Evolutionary conservation across 2,329 filamentous ascomycete species (phyloP).

Genomic region (Apiospora saccharicola): DNA sequence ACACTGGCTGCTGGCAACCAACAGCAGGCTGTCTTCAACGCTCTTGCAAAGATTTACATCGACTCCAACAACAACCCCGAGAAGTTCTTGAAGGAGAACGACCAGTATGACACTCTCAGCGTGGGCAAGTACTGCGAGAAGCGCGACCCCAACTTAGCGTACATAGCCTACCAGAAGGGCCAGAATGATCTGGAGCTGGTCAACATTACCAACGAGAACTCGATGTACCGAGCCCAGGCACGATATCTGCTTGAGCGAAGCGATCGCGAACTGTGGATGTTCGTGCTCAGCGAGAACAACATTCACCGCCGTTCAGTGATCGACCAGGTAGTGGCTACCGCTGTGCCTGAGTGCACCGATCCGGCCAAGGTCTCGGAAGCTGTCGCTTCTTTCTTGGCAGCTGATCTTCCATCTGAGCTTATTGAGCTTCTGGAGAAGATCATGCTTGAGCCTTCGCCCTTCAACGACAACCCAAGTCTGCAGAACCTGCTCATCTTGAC

Average conservation of each 20-base stretch:
- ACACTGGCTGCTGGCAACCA: constrained; percentile 90
- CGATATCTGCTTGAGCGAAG: constrained; percentile 92
- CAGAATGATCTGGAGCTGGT: constrained; percentile 97
- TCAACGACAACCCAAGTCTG: constrained; percentile 95
- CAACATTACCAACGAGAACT: constrained; percentile 98
- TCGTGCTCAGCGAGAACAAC: constrained; percentile 95
- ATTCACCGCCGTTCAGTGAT: constrained; percentile 91
- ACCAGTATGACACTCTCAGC: constrained; percentile 89
- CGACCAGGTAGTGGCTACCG: constrained; percentile 95
- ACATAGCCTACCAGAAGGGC: constrained; percentile 94
- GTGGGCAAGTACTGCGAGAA: constrained; percentile 99
- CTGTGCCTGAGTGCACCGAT: constrained; percentile 90
- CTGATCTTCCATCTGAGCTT: constrained; percentile 89
- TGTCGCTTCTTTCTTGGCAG: constrained; percentile 89
- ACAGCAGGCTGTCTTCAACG: constrained; percentile 96
- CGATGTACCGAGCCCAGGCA: constrained; percentile 99
- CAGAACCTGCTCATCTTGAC: constrained; percentile 98
- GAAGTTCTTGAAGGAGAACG: constrained; percentile 96
- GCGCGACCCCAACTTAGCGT: constrained; percentile 93
- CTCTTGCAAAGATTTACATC: constrained; percentile 98
- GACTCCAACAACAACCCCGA: constrained; percentile 98
- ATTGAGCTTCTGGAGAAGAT: constrained; percentile 99
- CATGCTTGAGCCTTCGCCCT: constrained; percentile 97
- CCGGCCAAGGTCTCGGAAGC: constrained; percentile 95
- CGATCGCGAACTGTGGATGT: constrained; percentile 90